These are phyloP conservation scores for Striga hermonthica DNA, from an alignment of 305 asterid genomes.

Conservation along the genomic window DNA sequence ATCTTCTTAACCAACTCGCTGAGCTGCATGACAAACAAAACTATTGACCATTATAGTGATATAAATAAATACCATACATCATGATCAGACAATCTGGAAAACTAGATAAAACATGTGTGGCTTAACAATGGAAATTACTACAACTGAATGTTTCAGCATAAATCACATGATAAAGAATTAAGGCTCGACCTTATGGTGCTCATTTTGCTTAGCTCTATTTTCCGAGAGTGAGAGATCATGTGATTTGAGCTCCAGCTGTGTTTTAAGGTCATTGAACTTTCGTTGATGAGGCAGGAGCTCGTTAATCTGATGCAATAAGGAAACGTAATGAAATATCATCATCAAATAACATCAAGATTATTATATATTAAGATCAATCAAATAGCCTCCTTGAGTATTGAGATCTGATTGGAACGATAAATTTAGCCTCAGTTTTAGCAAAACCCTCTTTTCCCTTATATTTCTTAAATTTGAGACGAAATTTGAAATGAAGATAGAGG, in stretches of 20 bases:
- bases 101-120: conserved; percentile 10
- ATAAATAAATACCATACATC: conserved; percentile 17
- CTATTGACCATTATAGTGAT: conserved; percentile 11
- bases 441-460: not conserved
- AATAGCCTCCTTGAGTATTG: conserved; percentile 8
- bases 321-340: conserved; percentile 21
- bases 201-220: conserved; percentile 91
- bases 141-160: conserved; percentile 21
- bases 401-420: no score
- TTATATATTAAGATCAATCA: not conserved
- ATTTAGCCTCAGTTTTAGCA: conserved; percentile 5
- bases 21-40: conserved; percentile 52
- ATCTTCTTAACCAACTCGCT: conserved; percentile 73
- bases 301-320: conserved; percentile 56
- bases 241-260: conserved; percentile 81
- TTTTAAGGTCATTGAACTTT: conserved; percentile 75
- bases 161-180: conserved; percentile 22
- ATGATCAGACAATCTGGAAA: not conserved
- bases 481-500: conserved; percentile 10
- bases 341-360: conserved; percentile 13
- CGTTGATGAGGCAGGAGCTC: conserved; percentile 85
- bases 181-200: conserved; percentile 87
- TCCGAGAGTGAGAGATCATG: conserved; percentile 81
- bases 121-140: conserved; percentile 25
- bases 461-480: conserved; percentile 13